A percentile compares a stretch with the other conserved stretches of the same genome.
Evolutionary conservation across 768 basidiomycete species (phyloP).

Genomic region (Leucocoprinus birnbaumii): DNA sequence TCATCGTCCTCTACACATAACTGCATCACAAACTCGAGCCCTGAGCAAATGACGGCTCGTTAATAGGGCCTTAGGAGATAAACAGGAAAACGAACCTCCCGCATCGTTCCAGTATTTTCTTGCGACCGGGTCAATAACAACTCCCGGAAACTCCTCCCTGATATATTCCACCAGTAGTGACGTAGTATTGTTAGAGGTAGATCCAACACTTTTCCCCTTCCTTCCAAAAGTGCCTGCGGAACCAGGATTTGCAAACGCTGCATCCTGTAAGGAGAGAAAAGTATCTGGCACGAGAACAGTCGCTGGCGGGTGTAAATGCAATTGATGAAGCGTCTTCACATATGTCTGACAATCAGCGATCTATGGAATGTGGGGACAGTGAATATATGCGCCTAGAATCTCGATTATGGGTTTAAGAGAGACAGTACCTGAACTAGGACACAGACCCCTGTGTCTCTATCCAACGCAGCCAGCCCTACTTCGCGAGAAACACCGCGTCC

Average conservation of each 20-base stretch:
- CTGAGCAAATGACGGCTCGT: conserved; percentile 31
- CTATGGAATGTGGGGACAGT: conserved; percentile 31
- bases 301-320: conserved; percentile 72
- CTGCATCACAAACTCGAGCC: conserved; percentile 76
- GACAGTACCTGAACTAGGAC: conserved; percentile 68
- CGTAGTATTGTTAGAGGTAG: conserved; percentile 28
- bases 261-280: conserved; percentile 60
- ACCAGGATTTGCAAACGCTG: conserved; percentile 33
- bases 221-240: conserved; percentile 12
- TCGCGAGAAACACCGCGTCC: conserved; percentile 78
- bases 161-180: conserved; percentile 73
- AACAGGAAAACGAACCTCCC: conserved; percentile 44
- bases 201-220: conserved; percentile 28
- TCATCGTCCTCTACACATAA: conserved; percentile 81
- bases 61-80: background rate
- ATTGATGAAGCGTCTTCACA: conserved; percentile 83
- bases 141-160: conserved; percentile 67
- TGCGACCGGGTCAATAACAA: conserved; percentile 65
- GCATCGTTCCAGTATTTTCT: conserved; percentile 86
- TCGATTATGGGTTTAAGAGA: background rate
- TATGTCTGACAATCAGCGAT: conserved; percentile 86
- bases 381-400: background rate
- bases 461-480: conserved; percentile 85
- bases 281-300: conserved; percentile 83
- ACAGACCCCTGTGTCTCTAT: conserved; percentile 73